Evolutionary conservation across 2,329 filamentous ascomycete genomes (phyloP), one percentile per base, ranked within the genome.

Genomic region (Colletotrichum ledebouriae): DNA sequence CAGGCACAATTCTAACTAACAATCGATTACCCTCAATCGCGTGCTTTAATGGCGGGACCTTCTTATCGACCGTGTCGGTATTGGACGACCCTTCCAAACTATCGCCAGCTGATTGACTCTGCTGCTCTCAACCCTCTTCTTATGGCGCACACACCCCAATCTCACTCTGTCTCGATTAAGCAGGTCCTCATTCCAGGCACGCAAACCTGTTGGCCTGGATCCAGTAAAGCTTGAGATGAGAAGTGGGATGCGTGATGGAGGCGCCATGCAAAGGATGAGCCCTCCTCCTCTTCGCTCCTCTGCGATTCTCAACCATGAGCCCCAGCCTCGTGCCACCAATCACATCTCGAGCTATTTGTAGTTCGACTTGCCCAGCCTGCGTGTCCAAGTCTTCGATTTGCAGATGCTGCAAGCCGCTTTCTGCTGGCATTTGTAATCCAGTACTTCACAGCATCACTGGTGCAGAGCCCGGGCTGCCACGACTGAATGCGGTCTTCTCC

Each of bases 41-140:
- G 60, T 68, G 65, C 65, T 68, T 53, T 33, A 49, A 7, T 34
- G n/a, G 60, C 61, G 55, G 65, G 55, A 17, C 61, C 55, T 47
- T 15, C 55, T 62, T 44, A 59, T 65, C 55, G 25, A 17, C 29
- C 13, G 33, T 20, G 33, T 29, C 39, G 49, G 29, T 12, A 62
- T 37, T 29, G 20, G 41, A 29, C 29, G 52, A 17, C 10, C 49
- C 33, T 20, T 52, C 6, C 52, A 55, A 63, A 33, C 53, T 25
- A 57, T 4, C 20, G 20, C 53, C 11, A 13, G 37, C 29, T 13
- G 11, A 3, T 39, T 39, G 37, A 6, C 29, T 52, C 25, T 52
- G 49, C 49, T 55, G 34, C n/a, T 55, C 34, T 17, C 29, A 17
- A 55, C 15, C 17, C n/a, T 55, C 4, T 37, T 55, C n/a, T 33